phyloP scores from a whole-genome alignment of 2,329 filamentous ascomycete species.

The Rhinocladiella similis region DNA sequence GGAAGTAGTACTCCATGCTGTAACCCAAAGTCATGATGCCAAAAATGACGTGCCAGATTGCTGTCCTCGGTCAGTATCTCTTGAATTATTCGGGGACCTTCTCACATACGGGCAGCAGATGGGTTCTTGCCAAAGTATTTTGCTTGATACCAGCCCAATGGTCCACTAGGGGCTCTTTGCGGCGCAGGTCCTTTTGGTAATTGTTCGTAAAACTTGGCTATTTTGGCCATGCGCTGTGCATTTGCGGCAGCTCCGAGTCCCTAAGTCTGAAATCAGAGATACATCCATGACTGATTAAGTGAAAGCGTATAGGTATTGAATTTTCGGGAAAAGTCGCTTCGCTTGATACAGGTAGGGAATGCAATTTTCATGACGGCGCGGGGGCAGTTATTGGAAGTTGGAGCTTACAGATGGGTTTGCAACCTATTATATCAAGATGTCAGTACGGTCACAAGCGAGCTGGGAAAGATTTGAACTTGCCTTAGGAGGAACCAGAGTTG shows the following conservation, averaged over 20 bases:
- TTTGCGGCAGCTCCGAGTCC: slow-evolving; percentile 92
- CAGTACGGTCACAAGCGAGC: slow-evolving; percentile 9
- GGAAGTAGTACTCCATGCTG: slow-evolving; percentile 99
- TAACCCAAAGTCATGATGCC: slow-evolving; percentile 81
- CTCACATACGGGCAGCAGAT: slow-evolving; percentile 77
- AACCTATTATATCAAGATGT: slow-evolving; percentile 10
- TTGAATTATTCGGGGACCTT: background rate
- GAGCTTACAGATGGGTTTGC: slow-evolving; percentile 25
- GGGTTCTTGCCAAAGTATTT: slow-evolving; percentile 94
- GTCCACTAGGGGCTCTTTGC: slow-evolving; percentile 75
- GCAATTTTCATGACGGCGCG: background rate
- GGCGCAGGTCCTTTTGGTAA: slow-evolving; percentile 91
- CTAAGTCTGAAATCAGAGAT: slow-evolving; percentile 50
- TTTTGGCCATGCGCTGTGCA: slow-evolving; percentile 95
- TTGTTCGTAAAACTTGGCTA: slow-evolving; percentile 98
- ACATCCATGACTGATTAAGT: no score
- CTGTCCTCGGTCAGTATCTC: slow-evolving; percentile 50
- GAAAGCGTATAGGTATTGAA: slow-evolving; percentile 18
- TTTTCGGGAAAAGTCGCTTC: background rate
- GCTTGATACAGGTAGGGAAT: background rate
- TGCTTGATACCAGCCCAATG: slow-evolving; percentile 82
- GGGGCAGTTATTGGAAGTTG: background rate
- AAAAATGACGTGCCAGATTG: slow-evolving; percentile 82
- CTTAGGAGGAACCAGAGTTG: slow-evolving; percentile 99
- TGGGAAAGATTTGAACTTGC: slow-evolving; percentile 47